Evolutionary conservation across 805 yeast species (phyloP).

Genomic region (Vanderwaltozyma polyspora): DNA sequence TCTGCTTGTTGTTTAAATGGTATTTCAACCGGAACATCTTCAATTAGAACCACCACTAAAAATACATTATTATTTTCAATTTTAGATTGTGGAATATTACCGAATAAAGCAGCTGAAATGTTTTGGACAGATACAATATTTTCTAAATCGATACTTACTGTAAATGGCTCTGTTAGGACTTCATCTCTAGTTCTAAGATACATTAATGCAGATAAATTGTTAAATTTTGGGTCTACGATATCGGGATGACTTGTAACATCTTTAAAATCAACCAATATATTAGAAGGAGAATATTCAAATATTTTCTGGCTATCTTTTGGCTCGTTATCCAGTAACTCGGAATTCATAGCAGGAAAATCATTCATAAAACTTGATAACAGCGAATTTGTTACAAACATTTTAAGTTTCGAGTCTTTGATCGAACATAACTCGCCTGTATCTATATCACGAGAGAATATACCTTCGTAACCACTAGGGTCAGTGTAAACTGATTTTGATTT

Average conservation of each 20-base stretch:
- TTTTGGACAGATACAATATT: constrained; percentile 51
- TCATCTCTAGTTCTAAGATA: constrained; percentile 53
- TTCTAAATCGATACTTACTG: constrained; percentile 49
- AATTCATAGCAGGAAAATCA: constrained; percentile 45
- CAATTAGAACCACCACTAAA: constrained; percentile 66
- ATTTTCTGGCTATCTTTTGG: constrained; percentile 13
- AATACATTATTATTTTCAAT: constrained; percentile 55
- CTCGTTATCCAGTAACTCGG: constrained; percentile 33
- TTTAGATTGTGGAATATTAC: constrained; percentile 57
- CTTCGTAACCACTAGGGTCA: constrained; percentile 56
- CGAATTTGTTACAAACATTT: constrained; percentile 55
- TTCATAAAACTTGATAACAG: constrained; percentile 61
- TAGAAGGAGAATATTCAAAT: constrained; percentile 34
- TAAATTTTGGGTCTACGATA: constrained; percentile 27
- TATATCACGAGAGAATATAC: constrained; percentile 54
- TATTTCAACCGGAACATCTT: constrained; percentile 37
- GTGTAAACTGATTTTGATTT: constrained; percentile 8
- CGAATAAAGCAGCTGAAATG: constrained; percentile 68
- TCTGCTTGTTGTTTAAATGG: background rate
- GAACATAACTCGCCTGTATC: constrained; percentile 46
- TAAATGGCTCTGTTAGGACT: constrained; percentile 70
- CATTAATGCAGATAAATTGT: constrained; percentile 59
- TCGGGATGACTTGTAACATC: constrained; percentile 51
- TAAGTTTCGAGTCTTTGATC: constrained; percentile 35
- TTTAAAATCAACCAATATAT: constrained; percentile 67